Evolutionary conservation across 1,284 basidiomycete genomes (phyloP).

Genomic region (Boletus mariae): DNA sequence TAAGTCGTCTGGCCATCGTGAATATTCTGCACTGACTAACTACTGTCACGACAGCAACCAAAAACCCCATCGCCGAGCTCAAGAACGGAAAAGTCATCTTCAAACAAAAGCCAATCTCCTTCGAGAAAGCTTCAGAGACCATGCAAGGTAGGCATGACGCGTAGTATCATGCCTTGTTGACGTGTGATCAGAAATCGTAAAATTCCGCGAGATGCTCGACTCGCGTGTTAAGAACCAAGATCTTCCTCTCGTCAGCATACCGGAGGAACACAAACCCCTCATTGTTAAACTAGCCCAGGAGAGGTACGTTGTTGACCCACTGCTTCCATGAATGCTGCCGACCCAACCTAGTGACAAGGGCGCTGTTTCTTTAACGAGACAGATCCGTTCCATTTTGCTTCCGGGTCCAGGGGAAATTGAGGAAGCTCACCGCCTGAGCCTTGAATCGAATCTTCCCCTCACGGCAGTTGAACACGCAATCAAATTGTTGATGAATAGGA

Average conservation of each 20-base stretch:
- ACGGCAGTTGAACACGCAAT: conserved; percentile 59
- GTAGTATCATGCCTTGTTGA: not conserved
- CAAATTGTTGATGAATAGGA: conserved; percentile 54
- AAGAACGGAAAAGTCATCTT: conserved; percentile 75
- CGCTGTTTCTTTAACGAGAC: conserved; percentile 53
- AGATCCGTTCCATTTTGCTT: conserved; percentile 60
- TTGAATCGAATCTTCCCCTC: conserved; percentile 41
- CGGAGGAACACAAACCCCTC: conserved; percentile 66
- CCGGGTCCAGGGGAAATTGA: conserved; percentile 57
- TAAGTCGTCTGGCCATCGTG: conserved; percentile 9
- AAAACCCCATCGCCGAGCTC: conserved; percentile 51
- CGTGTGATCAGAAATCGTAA: conserved; percentile 52
- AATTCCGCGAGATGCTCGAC: conserved; percentile 67
- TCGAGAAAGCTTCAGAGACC: conserved; percentile 77
- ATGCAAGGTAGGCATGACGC: conserved; percentile 62
- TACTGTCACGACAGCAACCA: conserved; percentile 28
- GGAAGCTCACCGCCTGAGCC: conserved; percentile 30
- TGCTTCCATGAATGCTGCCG: conserved; percentile 6
- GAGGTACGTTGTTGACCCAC: conserved; percentile 48
- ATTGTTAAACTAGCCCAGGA: conserved; percentile 80
- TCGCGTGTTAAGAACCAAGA: conserved; percentile 43
- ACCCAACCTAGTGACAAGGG: conserved; percentile 61
- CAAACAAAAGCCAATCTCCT: conserved; percentile 73
- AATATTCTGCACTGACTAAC: not conserved
- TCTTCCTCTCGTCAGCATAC: conserved; percentile 51